Base-by-base conservation (phyloP, 1,139 yeast genomes). In the Pneumocystis carinii region DNA sequence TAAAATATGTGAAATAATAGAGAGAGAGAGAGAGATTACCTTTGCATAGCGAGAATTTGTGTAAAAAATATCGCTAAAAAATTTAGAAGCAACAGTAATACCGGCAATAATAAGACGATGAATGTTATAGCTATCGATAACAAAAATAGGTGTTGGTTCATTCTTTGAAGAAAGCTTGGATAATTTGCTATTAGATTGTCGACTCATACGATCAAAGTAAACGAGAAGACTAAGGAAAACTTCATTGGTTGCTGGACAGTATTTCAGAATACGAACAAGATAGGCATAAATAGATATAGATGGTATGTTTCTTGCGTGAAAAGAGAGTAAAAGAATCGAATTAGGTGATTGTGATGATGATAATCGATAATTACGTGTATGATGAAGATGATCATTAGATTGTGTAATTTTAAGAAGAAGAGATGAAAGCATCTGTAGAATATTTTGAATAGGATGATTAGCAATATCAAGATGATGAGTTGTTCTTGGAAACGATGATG, bases 161-260 rank as follows among this genome's bases (percentile, higher is more conserved):
- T 19, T 62, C 53, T 58, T 64, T 35, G 59, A 57, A 57, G 59
- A 57, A 27, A 39, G 12, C 61, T 67, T 60, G 39, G 63, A 42
- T 4, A 59, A 66, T 61, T 24, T 63, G 27, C 67, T 65, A 55
- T 69, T 67, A 5, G 60, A 67, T 2, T 62, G 66, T 17, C 67
- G 69, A 48, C 66, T 63, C 63, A 92, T 89, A 67, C 98, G 78
- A 75, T 92, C 99, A 75, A 92, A 90, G 74, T 92, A 94, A 35
- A 94, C 97, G 69, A 92, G 77, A 63, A 94, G 76, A 42, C 96
- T 85, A 62, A 92, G 77, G 73, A 90, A 92, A 38, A 94, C 97
- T 72, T 94, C 98, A 74, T 92, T 92, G 1, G 98, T 90, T 27
- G 94, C 94, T 0, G 99, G 98, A 74, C 99, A 92, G 75, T 92